Percentiles rank a stretch among this genome's conserved stretches.
Evolutionary conservation across 805 yeast species (phyloP).

Genomic region (Clavispora santaluciae): DNA sequence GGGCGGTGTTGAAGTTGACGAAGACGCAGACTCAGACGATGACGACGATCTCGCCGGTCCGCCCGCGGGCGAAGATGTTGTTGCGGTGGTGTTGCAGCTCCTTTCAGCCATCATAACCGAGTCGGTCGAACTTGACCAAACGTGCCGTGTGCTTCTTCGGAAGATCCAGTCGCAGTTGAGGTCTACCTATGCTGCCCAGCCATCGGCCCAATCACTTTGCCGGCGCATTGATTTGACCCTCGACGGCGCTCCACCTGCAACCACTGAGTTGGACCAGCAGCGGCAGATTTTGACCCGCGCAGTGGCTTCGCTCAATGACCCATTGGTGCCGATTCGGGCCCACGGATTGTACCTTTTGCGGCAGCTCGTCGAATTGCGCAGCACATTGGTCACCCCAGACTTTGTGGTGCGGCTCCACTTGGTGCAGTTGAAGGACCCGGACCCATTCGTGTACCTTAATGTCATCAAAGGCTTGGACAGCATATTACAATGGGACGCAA

Average conservation of each 20-base stretch:
- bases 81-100: slow-evolving; percentile 31
- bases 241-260: slow-evolving; percentile 21
- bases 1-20: not conserved
- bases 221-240: slow-evolving; percentile 26
- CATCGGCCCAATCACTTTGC: slow-evolving; percentile 19
- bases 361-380: slow-evolving; percentile 44
- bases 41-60: slow-evolving; percentile 15
- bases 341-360: slow-evolving; percentile 72
- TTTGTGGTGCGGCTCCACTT: slow-evolving; percentile 60
- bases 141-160: slow-evolving; percentile 23
- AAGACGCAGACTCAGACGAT: slow-evolving; percentile 10
- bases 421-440: slow-evolving; percentile 64
- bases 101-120: slow-evolving; percentile 34
- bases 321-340: slow-evolving; percentile 78
- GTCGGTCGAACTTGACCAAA: slow-evolving; percentile 23
- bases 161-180: slow-evolving; percentile 22
- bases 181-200: slow-evolving; percentile 4
- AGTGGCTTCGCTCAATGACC: slow-evolving; percentile 63
- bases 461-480: slow-evolving; percentile 73
- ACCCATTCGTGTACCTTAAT: slow-evolving; percentile 83
- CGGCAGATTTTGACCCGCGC: slow-evolving; percentile 51
- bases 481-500: slow-evolving; percentile 41
- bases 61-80: slow-evolving; percentile 13
- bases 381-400: slow-evolving; percentile 47
- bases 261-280: slow-evolving; percentile 28